A percentile compares a stretch with the other conserved stretches of the same genome.
Conservation (phyloP, 148 eudicot species). For the Amaranthus hypochondriacus region DNA sequence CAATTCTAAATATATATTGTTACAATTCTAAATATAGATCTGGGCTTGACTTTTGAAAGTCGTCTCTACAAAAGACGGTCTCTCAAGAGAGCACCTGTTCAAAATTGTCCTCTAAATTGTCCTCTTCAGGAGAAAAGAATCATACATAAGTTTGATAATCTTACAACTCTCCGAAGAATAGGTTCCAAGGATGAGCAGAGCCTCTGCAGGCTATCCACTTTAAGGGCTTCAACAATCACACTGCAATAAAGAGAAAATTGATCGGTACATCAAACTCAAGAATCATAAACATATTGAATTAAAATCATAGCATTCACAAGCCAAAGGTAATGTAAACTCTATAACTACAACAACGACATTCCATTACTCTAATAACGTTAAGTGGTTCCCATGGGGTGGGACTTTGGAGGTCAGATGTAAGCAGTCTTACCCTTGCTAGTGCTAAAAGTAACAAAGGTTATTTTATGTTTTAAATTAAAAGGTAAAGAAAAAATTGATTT, state of each 20-base stretch:
- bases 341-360: neutral
- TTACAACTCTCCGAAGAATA: conserved; percentile 96
- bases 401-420: too few relatives aligned
- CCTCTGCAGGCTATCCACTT: conserved; percentile 92
- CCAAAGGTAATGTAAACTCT: neutral
- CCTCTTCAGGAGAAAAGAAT: conserved; percentile 19
- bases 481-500: too few relatives aligned
- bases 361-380: neutral
- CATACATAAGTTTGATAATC: conserved; percentile 40
- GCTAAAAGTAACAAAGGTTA: too few relatives aligned
- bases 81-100: too few relatives aligned
- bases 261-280: neutral
- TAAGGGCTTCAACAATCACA: conserved; percentile 96
- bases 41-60: too few relatives aligned
- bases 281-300: neutral
- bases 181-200: conserved; percentile 98
- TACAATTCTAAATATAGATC: too few relatives aligned
- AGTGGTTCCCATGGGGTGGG: too few relatives aligned
- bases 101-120: neutral
- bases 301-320: neutral
- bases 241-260: conserved; percentile 35
- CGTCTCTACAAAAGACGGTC: too few relatives aligned
- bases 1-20: too few relatives aligned
- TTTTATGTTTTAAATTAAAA: too few relatives aligned
- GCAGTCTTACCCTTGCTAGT: too few relatives aligned